These are phyloP conservation scores for Limonomyces culmigenus DNA, from an alignment of 1,284 basidiomycete species.

Conservation along the genomic window DNA sequence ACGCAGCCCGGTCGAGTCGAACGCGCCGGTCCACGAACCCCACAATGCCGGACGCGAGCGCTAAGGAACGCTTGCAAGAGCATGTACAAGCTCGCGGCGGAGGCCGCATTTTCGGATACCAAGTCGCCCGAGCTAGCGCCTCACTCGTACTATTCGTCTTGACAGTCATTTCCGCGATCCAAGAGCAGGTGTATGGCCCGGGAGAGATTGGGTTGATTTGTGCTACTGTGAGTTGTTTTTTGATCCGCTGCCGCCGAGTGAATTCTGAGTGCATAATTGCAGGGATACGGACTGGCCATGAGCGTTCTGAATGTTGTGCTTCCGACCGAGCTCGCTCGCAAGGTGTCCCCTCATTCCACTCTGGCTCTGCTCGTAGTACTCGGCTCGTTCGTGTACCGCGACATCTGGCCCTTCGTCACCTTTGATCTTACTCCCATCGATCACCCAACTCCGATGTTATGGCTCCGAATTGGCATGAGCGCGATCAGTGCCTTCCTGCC, in stretches of 20 bases:
- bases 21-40: too few species aligned
- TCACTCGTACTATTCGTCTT: constrained; percentile 11
- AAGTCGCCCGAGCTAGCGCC: constrained; percentile 11
- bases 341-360: constrained; percentile 11
- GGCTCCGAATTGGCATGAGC: constrained; percentile 22
- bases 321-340: constrained; percentile 3
- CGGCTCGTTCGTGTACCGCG: constrained; percentile 27
- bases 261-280: too few species aligned
- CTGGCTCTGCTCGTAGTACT: constrained; percentile 22
- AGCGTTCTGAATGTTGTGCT: constrained; percentile 9
- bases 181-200: not conserved
- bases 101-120: constrained; percentile 13
- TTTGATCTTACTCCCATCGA: constrained; percentile 23
- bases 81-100: too few species aligned
- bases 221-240: not conserved
- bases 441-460: constrained; percentile 16
- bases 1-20: not conserved
- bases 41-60: constrained; percentile 4
- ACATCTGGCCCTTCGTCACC: constrained; percentile 31
- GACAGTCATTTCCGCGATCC: constrained; percentile 3
- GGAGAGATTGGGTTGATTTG: not conserved
- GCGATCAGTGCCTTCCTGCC: constrained; percentile 25
- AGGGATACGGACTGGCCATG: constrained; percentile 6
- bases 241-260: too few species aligned
- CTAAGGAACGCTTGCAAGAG: constrained; percentile 8